Conservation (phyloP, 2,329 filamentous ascomycete genomes). For the Nemania sp. region DNA sequence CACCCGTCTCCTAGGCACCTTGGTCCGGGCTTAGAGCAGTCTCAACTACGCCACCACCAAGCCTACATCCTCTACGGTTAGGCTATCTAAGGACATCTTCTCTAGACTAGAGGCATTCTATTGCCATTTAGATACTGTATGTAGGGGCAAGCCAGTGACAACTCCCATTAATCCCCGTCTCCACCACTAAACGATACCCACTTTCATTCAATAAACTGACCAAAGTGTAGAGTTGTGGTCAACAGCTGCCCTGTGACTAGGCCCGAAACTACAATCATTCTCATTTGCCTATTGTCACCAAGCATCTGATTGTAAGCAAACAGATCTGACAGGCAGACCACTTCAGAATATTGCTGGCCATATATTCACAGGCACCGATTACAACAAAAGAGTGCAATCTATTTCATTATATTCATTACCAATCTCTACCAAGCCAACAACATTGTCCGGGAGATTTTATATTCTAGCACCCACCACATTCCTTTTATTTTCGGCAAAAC, state of each 20-base stretch:
- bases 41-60: background rate
- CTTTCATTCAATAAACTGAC: constrained; percentile 14
- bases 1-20: background rate
- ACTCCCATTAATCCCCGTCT: background rate
- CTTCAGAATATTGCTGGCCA: constrained; percentile 3
- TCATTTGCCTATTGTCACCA: constrained; percentile 19
- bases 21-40: background rate
- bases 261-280: constrained; percentile 17
- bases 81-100: background rate
- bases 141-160: background rate
- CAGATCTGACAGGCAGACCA: constrained; percentile 27
- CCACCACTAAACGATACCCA: background rate
- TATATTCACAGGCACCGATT: constrained; percentile 13
- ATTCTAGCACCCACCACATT: constrained; percentile 16
- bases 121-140: background rate
- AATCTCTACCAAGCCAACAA: constrained; percentile 6
- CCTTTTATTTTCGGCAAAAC: constrained; percentile 12
- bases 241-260: constrained; percentile 10
- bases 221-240: constrained; percentile 9
- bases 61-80: background rate
- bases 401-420: constrained; percentile 16
- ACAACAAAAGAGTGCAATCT: constrained; percentile 15
- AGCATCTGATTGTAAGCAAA: constrained; percentile 24
- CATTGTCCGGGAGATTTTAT: constrained; percentile 23
- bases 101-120: background rate